Conservation (phyloP, 2,329 filamentous ascomycete genomes). For the Monilinia fructicola region DNA sequence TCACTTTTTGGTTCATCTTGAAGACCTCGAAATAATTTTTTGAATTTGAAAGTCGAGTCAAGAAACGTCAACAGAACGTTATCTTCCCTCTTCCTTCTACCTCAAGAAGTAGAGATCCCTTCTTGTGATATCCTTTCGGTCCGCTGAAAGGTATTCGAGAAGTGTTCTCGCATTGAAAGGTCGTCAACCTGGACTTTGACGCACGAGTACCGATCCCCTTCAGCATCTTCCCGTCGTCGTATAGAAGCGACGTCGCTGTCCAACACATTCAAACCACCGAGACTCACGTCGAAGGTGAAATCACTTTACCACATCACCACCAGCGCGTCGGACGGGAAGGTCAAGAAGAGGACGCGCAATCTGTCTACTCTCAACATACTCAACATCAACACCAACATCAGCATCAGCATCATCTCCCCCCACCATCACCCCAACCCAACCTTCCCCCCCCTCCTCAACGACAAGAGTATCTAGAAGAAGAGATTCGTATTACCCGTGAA, state of each 20-base stretch:
- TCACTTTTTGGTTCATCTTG: neutral
- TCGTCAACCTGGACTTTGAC: slow-evolving; percentile 99
- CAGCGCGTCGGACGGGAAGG: slow-evolving; percentile 97
- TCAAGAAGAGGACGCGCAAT: slow-evolving; percentile 67
- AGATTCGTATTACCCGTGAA: slow-evolving; percentile 75
- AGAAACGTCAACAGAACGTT: slow-evolving; percentile 33
- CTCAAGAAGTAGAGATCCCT: slow-evolving; percentile 63
- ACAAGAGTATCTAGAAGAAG: slow-evolving; percentile 68
- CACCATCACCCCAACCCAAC: neutral
- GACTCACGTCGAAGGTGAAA: slow-evolving; percentile 85
- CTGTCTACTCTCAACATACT: slow-evolving; percentile 52
- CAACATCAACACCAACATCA: neutral
- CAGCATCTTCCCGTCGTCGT: slow-evolving; percentile 99
- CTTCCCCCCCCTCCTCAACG: slow-evolving; percentile 38
- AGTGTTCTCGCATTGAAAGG: slow-evolving; percentile 66
- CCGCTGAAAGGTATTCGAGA: slow-evolving; percentile 65
- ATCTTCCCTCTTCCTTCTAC: slow-evolving; percentile 47
- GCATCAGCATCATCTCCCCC: neutral
- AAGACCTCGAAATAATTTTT: slow-evolving; percentile 4
- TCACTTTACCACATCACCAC: slow-evolving; percentile 64
- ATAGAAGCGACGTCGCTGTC: slow-evolving; percentile 70
- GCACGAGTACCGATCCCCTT: slow-evolving; percentile 98
- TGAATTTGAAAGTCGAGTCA: slow-evolving; percentile 26
- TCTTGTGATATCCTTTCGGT: slow-evolving; percentile 70
- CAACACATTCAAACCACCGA: slow-evolving; percentile 48